These are phyloP conservation scores for Halenospora varia DNA, from an alignment of 495 filamentous ascomycete genomes.

Conservation along the genomic window DNA sequence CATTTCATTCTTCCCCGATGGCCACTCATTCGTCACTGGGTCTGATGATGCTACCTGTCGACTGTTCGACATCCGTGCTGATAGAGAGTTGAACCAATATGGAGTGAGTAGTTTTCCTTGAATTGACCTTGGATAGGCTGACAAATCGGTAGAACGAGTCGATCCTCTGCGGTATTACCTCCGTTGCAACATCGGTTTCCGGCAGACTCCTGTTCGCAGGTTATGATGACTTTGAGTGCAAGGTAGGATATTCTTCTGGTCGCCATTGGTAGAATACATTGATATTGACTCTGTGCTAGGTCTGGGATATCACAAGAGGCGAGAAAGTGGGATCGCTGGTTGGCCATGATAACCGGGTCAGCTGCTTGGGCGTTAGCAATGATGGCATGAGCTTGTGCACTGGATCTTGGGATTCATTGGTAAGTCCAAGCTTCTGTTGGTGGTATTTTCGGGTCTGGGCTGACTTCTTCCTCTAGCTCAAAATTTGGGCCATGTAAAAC, in stretches of 20 bases:
- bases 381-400: conserved; percentile 99
- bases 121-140: conserved; percentile 6
- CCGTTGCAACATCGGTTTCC: conserved; percentile 96
- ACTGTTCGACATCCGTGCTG: conserved; percentile 95
- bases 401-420: conserved; percentile 98
- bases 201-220: conserved; percentile 94
- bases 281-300: conserved; percentile 47
- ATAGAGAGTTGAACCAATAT: conserved; percentile 94
- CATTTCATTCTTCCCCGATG: conserved; percentile 98
- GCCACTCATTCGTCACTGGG: conserved; percentile 96
- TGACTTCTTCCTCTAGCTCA: conserved; percentile 53
- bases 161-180: conserved; percentile 96
- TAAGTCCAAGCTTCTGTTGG: conserved; percentile 47
- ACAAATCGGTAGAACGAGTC: conserved; percentile 74
- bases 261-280: neutral
- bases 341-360: conserved; percentile 97
- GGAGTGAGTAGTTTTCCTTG: conserved; percentile 57
- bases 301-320: conserved; percentile 95
- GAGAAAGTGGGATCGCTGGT: conserved; percentile 95
- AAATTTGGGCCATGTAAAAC: conserved; percentile 65
- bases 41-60: conserved; percentile 98
- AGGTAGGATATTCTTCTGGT: conserved; percentile 53
- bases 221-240: conserved; percentile 99
- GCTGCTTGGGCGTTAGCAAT: conserved; percentile 96
- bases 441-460: conserved; percentile 18